phyloP scores from a whole-genome alignment of 306 rosid genomes.

The Acmispon strigosus region DNA sequence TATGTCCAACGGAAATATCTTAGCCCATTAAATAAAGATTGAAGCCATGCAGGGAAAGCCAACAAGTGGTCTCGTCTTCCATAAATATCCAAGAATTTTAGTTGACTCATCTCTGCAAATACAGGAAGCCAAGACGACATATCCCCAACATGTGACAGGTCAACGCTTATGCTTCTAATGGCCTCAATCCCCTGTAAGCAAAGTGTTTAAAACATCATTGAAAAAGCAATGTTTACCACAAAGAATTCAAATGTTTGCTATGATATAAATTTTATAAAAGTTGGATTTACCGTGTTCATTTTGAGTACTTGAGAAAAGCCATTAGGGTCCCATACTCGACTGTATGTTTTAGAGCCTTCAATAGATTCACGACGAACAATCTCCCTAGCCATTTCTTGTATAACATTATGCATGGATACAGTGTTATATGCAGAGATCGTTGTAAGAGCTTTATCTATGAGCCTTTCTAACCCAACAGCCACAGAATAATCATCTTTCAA shows the following conservation, averaged over 20 bases:
- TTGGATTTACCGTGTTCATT: neutral
- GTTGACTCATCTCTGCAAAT: too few relatives aligned
- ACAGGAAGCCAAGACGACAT: too few relatives aligned
- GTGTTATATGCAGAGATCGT: neutral
- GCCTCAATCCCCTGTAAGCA: conserved; percentile 13
- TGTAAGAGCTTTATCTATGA: neutral
- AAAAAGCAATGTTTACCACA: neutral
- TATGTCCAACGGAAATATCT: too few relatives aligned
- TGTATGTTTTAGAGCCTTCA: neutral
- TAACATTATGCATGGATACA: neutral
- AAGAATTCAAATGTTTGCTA: neutral
- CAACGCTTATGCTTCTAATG: conserved; percentile 14
- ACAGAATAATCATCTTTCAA: neutral
- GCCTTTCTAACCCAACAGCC: neutral
- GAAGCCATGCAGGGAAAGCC: too few relatives aligned
- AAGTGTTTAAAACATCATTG: neutral
- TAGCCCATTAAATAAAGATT: too few relatives aligned
- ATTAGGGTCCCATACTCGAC: neutral
- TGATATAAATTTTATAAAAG: too few relatives aligned
- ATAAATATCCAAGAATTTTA: too few relatives aligned
- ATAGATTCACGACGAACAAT: conserved; percentile 6
- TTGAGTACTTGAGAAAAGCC: neutral
- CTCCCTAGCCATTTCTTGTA: conserved; percentile 17
- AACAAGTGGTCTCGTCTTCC: too few relatives aligned
- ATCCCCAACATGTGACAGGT: too few relatives aligned